Base-by-base conservation (phyloP, 257 asterid species). In the Ajuga chamaepitys region DNA sequence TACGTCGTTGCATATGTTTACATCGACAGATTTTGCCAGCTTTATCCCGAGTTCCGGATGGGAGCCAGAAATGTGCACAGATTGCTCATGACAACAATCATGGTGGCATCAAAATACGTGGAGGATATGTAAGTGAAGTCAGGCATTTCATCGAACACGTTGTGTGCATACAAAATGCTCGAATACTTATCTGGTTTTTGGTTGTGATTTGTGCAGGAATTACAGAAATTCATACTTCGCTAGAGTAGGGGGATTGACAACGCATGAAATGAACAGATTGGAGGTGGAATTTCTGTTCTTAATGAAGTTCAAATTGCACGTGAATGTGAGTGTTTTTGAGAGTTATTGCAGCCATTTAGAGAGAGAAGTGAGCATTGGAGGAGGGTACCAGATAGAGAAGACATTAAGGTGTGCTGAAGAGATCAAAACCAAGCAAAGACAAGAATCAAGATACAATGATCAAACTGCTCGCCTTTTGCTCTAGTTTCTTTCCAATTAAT, bases 321-420 rank as follows among this genome's bases (percentile, higher is more conserved):
- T 93, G 58, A 93, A 93, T 76, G 87, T 93, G 62, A 87, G 96
- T 67, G 97, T 93, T 1, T 89, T 71, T 38, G 89, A 89, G 83
- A 88, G 99, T 9, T 93, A 93, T 42, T 93, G 99, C 62, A 52
- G 94, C 74, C 99, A 93, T 83, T 77, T 93, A 75, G 99, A 89
- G 71, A 93, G 99, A 26, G 99, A 93, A 76, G 99, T 89, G 56
- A 77, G 97, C 47, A 80, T 80, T 35, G 99, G 99, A 61, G 99
- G 99, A 34, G 96, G 96, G 1, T 93, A 93, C 70, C 95, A 93
- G 34, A 83, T 93, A 4, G 99, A 93, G 85, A 89, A 84, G 81
- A 72, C 95, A n/a, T 60, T 93, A 26, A 79, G 97, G 44, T 93
- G 99, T 73, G 99, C 96, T 14, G 87, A 85, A 50, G 97, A 93